Percentiles rank a stretch among this genome's conserved stretches.
phyloP scores from a whole-genome alignment of 345 rosid genomes.

The Sonneratia alba region DNA sequence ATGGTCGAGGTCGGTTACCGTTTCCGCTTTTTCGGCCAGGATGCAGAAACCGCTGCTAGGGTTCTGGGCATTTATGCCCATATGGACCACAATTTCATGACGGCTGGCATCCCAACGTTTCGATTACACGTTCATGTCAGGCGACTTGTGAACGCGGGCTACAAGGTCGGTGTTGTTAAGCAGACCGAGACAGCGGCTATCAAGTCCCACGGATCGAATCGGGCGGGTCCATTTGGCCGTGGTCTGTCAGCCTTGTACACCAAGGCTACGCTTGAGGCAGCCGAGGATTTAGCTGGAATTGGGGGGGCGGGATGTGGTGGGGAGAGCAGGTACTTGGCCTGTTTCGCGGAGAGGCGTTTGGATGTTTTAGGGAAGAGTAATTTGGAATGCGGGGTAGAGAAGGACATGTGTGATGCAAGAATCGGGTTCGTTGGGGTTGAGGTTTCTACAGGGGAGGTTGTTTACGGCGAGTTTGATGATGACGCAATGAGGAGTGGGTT shows the following conservation, averaged over 20 bases:
- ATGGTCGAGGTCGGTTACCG: constrained; percentile 95
- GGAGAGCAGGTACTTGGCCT: constrained; percentile 61
- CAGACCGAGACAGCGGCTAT: constrained; percentile 96
- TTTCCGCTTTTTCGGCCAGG: constrained; percentile 86
- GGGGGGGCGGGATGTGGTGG: constrained; percentile 66
- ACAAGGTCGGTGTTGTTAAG: constrained; percentile 88
- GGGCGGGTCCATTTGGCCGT: constrained; percentile 61
- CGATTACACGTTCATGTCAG: constrained; percentile 73
- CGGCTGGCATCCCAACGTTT: constrained; percentile 90
- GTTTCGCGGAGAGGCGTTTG: constrained; percentile 58
- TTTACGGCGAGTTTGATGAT: constrained; percentile 70
- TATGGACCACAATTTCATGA: constrained; percentile 63
- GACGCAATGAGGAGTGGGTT: constrained; percentile 66
- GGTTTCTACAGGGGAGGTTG: constrained; percentile 84
- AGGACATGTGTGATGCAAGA: constrained; percentile 38
- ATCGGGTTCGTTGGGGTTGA: constrained; percentile 80
- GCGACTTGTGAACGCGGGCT: constrained; percentile 74
- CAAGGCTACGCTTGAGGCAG: constrained; percentile 86
- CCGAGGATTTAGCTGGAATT: constrained; percentile 61
- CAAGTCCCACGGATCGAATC: constrained; percentile 63
- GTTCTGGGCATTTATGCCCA: constrained; percentile 82
- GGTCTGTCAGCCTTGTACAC: constrained; percentile 80
- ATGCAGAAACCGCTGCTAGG: constrained; percentile 68
- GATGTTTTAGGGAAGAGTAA: constrained; percentile 5
- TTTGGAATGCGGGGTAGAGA: constrained; percentile 16